phyloP scores from a whole-genome alignment of 2,329 filamentous ascomycete genomes.

The Trichoderma asperellum region DNA sequence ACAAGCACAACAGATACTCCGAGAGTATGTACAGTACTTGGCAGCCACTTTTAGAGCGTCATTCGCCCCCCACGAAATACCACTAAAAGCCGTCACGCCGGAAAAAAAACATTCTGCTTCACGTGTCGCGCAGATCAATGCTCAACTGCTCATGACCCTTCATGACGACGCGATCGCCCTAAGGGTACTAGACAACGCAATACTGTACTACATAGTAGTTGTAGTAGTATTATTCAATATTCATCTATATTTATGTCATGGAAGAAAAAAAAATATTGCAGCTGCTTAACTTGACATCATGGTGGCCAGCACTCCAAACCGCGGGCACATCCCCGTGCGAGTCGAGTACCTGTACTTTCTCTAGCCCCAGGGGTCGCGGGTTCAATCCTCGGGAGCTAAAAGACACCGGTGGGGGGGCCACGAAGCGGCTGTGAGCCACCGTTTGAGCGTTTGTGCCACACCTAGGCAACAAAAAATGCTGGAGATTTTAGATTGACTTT shows the following conservation, averaged over 20 bases:
- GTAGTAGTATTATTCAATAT: not conserved
- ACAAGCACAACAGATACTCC: slow-evolving; percentile 16
- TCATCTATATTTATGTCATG: not conserved
- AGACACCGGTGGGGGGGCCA: slow-evolving; percentile 1
- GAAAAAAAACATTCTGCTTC: slow-evolving; percentile 1
- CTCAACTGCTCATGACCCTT: slow-evolving; percentile 17
- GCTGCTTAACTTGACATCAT: not conserved
- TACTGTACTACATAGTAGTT: too few relatives aligned
- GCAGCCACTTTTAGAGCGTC: slow-evolving; percentile 1
- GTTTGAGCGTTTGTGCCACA: slow-evolving; percentile 19
- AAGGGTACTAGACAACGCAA: not conserved
- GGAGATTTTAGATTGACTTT: slow-evolving; percentile 5
- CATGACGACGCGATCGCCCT: not conserved
- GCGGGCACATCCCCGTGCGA: not conserved
- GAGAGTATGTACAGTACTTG: not conserved
- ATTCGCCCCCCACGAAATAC: not conserved
- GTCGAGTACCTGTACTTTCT: not conserved
- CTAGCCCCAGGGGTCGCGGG: slow-evolving; percentile 27
- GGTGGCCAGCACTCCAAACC: too few relatives aligned
- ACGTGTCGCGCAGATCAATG: slow-evolving; percentile 23
- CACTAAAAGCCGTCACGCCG: slow-evolving; percentile 18
- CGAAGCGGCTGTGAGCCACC: slow-evolving; percentile 13
- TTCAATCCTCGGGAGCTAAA: slow-evolving; percentile 26
- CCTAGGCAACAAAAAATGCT: not conserved
- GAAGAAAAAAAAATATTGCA: not conserved